Evolutionary conservation across 23 red algal genomes (phyloP).

Genomic region (Cyanidiococcus yangmingshanensis): DNA sequence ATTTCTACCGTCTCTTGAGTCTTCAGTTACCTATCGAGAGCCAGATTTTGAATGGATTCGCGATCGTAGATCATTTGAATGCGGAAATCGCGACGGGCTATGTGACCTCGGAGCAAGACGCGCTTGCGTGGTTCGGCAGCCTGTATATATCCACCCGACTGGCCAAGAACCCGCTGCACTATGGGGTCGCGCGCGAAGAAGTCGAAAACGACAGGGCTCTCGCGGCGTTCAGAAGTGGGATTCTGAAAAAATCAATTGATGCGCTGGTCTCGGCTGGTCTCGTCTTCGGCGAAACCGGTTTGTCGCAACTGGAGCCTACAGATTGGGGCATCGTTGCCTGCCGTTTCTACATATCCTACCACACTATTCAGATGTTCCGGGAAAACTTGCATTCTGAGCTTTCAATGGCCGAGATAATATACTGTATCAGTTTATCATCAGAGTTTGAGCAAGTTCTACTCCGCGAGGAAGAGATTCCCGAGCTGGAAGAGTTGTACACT

Average conservation of each 20-base stretch:
- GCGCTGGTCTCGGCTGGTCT: conserved; percentile 69
- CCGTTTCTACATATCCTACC: conserved; percentile 80
- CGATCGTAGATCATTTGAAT: conserved; percentile 82
- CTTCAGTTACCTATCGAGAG: conserved; percentile 86
- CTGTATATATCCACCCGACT: conserved; percentile 79
- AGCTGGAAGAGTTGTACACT: conserved; percentile 49
- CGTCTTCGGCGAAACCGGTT: conserved; percentile 41
- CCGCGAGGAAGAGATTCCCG: conserved; percentile 58
- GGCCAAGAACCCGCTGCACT: conserved; percentile 67
- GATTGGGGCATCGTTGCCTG: conserved; percentile 66
- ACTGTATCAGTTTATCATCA: conserved; percentile 41
- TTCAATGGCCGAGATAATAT: conserved; percentile 30
- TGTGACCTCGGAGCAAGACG: conserved; percentile 66
- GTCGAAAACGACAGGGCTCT: conserved; percentile 42
- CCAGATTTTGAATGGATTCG: conserved; percentile 47
- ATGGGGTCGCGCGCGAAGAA: conserved; percentile 77
- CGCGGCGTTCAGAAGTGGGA: conserved; percentile 35
- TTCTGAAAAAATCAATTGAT: conserved; percentile 49
- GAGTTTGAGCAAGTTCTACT: conserved; percentile 77
- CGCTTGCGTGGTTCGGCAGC: conserved; percentile 68
- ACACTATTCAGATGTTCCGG: conserved; percentile 63
- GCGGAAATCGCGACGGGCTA: conserved; percentile 86
- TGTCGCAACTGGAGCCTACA: conserved; percentile 42
- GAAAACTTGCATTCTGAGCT: conserved; percentile 41
- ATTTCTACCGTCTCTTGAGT: conserved; percentile 66